These are phyloP conservation scores for Alnus rubra DNA, from an alignment of 306 rosid species.

Conservation along the genomic window DNA sequence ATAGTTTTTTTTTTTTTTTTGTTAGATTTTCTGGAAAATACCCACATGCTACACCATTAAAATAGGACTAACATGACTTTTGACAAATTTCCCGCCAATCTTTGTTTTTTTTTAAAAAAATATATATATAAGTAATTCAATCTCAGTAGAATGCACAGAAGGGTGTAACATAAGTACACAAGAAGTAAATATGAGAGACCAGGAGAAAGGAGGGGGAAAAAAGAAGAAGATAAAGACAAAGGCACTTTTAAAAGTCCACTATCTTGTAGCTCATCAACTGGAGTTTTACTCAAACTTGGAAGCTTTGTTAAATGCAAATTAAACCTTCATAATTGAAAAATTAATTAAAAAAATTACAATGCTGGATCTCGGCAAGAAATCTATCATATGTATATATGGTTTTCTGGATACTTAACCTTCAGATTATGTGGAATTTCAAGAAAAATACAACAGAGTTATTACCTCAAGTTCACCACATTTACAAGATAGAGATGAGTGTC, in stretches of 20 bases:
- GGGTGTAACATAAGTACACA: no score
- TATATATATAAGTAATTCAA: no score
- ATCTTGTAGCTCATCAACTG: not conserved
- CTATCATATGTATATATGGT: not conserved
- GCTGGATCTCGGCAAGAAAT: not conserved
- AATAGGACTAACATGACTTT: not conserved
- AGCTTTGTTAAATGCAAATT: not conserved
- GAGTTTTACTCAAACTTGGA: not conserved
- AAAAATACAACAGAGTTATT: conserved; percentile 24
- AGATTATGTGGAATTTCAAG: not conserved
- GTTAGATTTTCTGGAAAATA: no score
- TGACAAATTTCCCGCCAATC: not conserved
- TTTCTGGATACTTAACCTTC: not conserved
- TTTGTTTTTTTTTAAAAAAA: no score
- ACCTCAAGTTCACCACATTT: conserved; percentile 87
- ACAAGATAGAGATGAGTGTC: conserved; percentile 92
- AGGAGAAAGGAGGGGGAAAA: not conserved
- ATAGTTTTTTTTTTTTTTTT: no score
- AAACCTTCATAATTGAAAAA: not conserved
- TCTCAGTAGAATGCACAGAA: no score
- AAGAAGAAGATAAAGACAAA: not conserved
- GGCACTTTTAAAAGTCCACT: not conserved
- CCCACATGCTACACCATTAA: not conserved
- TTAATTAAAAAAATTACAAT: not conserved
- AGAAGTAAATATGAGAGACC: no score